Evolutionary conservation across 1,284 basidiomycete species (phyloP).

Genomic region (Phaffia rhodozyma): DNA sequence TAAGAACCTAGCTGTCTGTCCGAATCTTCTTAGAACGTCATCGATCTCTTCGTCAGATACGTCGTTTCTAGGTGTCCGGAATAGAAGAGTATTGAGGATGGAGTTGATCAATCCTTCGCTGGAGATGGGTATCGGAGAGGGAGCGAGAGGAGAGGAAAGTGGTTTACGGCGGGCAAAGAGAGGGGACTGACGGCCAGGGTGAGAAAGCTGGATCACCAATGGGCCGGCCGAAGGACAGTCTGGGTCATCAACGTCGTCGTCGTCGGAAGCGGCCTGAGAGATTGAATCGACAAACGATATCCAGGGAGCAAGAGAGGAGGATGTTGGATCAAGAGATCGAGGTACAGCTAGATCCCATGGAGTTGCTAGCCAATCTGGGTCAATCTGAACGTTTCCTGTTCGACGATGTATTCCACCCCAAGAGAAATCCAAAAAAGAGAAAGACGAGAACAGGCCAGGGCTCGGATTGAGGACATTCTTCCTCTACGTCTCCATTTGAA

Average conservation of each 20-base stretch:
- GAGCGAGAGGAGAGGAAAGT: conserved; percentile 36
- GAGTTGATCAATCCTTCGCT: conserved; percentile 34
- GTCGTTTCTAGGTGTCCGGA: conserved; percentile 47
- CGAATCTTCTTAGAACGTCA: conserved; percentile 52
- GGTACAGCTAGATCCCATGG: conserved; percentile 69
- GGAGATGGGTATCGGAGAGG: conserved; percentile 37
- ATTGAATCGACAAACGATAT: conserved; percentile 26
- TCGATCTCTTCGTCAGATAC: conserved; percentile 54
- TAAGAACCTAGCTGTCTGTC: conserved; percentile 56
- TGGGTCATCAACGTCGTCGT: not conserved
- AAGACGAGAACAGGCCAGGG: not conserved
- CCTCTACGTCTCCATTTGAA: too few species aligned
- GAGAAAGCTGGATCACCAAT: conserved; percentile 63
- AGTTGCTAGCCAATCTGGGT: conserved; percentile 55
- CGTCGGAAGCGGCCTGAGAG: not conserved
- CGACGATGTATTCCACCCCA: not conserved
- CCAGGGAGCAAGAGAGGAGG: conserved; percentile 35
- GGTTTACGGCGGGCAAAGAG: conserved; percentile 53
- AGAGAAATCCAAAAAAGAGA: not conserved
- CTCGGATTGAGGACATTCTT: not conserved
- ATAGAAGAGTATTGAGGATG: conserved; percentile 44
- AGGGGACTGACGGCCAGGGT: conserved; percentile 73
- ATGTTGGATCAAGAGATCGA: conserved; percentile 31
- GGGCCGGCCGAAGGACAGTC: conserved; percentile 24
- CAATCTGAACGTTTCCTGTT: conserved; percentile 68